phyloP scores from a whole-genome alignment of 257 asterid species.

The Solanum virginianum region DNA sequence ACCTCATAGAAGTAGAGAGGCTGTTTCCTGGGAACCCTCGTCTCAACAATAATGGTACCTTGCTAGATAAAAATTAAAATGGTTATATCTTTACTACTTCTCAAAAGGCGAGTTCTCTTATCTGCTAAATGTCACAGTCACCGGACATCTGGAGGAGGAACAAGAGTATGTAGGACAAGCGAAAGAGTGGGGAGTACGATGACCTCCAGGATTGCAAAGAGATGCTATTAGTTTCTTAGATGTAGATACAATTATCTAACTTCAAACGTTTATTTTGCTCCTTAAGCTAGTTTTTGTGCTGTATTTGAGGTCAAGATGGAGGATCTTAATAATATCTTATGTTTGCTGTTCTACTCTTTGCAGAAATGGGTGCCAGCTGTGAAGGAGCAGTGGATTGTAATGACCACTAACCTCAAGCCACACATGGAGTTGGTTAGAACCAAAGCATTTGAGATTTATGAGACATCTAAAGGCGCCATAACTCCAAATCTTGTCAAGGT shows the following conservation, averaged over 20 bases:
- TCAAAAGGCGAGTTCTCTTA: not conserved
- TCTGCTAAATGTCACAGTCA: not conserved
- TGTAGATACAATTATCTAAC: not conserved
- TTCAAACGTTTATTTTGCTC: not conserved
- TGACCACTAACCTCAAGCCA: slow-evolving; percentile 51
- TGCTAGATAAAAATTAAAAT: not conserved
- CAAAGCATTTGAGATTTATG: slow-evolving; percentile 55
- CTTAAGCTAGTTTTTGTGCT: not conserved
- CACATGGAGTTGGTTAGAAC: slow-evolving; percentile 44
- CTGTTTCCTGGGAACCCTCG: too few species aligned
- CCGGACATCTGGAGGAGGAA: not conserved
- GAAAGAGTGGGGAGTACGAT: not conserved
- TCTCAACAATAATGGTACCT: not conserved
- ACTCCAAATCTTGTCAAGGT: slow-evolving; percentile 59
- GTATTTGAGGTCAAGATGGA: not conserved
- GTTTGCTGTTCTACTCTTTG: slow-evolving; percentile 10
- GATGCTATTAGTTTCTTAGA: not conserved
- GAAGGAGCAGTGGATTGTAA: slow-evolving; percentile 66
- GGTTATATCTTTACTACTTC: not conserved
- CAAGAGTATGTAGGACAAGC: not conserved
- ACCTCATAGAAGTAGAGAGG: too few species aligned
- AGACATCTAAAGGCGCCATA: slow-evolving; percentile 36
- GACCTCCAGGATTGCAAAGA: not conserved
- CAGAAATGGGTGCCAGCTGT: slow-evolving; percentile 74
- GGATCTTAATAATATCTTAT: not conserved